phyloP scores from a whole-genome alignment of 441 rosid genomes.

The Adansonia gregorii region DNA sequence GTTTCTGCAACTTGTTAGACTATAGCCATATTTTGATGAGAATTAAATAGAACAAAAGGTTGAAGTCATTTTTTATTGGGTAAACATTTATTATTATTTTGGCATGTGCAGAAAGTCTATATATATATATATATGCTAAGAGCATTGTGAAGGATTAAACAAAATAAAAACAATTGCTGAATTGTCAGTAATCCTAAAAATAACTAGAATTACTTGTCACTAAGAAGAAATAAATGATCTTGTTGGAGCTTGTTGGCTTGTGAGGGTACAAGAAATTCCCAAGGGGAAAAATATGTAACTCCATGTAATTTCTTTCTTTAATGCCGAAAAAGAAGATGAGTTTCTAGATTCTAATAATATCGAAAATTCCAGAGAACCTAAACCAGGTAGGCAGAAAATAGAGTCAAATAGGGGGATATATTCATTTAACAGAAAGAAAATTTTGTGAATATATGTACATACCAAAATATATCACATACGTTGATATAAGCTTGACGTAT shows the following conservation, averaged over 20 bases:
- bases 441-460: neutral
- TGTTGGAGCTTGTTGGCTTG: neutral
- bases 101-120: neutral
- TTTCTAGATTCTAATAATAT: neutral
- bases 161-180: neutral
- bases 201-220: neutral
- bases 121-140: neutral
- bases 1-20: neutral
- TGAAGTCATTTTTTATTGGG: slow-evolving; percentile 9
- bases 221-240: neutral
- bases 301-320: neutral
- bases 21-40: neutral
- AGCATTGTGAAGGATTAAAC: neutral
- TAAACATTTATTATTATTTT: neutral
- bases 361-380: neutral
- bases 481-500: neutral
- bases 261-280: too few relatives aligned
- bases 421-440: neutral
- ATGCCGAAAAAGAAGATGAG: neutral
- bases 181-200: neutral
- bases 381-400: neutral
- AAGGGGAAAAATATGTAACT: neutral
- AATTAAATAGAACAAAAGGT: neutral
- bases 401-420: neutral
- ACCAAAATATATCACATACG: neutral